phyloP scores from a whole-genome alignment of 805 yeast genomes.

The Candida ficus region DNA sequence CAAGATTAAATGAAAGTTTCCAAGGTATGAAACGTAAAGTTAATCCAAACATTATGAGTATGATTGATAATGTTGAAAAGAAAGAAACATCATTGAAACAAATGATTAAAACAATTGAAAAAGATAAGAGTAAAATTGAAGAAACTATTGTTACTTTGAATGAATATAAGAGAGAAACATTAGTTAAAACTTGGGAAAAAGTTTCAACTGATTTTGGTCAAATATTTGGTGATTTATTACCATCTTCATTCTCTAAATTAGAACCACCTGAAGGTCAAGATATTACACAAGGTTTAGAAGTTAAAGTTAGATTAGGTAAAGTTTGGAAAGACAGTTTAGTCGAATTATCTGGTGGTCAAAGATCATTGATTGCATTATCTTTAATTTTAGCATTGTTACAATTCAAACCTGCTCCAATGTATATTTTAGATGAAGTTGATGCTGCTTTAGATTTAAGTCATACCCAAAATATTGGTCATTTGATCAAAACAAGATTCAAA shows the following conservation, averaged over 20 bases:
- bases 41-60: conserved; percentile 80
- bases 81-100: conserved; percentile 70
- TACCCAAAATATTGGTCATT: conserved; percentile 95
- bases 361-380: conserved; percentile 90
- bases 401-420: conserved; percentile 98
- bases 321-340: conserved; percentile 96
- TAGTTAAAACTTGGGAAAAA: conserved; percentile 78
- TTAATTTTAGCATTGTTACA: conserved; percentile 87
- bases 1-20: conserved; percentile 51
- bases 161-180: conserved; percentile 77
- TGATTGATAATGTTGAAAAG: conserved; percentile 88
- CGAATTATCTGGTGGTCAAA: conserved; percentile 95
- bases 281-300: conserved; percentile 86
- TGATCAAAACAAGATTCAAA: conserved; percentile 90
- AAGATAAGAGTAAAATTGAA: conserved; percentile 83
- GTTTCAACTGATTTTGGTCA: conserved; percentile 87
- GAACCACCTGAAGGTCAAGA: conserved; percentile 78
- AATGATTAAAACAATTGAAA: conserved; percentile 83
- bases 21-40: conserved; percentile 75
- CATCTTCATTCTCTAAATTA: conserved; percentile 84
- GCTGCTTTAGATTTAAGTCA: conserved; percentile 97
- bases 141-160: conserved; percentile 81
- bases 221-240: conserved; percentile 82
- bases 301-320: conserved; percentile 81
- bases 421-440: conserved; percentile 95